Evolutionary conservation across 192 early-diverging fungal species (phyloP).

Genomic region (Gamsiella multidivaricata): DNA sequence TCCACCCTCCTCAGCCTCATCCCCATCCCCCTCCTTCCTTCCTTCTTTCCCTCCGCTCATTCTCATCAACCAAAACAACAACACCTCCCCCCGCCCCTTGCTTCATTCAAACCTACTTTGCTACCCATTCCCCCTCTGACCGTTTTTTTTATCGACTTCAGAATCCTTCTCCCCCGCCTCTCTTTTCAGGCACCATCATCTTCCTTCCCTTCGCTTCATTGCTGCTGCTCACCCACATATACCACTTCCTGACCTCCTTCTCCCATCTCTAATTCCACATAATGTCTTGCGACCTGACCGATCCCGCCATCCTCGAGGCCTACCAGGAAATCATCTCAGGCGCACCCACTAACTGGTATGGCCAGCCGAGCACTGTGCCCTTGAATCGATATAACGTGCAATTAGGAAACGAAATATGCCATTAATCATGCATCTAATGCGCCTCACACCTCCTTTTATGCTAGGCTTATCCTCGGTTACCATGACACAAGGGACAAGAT

Average conservation of each 20-base stretch:
- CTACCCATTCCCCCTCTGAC: background rate
- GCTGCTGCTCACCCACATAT: background rate
- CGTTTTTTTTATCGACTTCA: background rate
- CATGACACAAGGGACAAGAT: constrained; percentile 72
- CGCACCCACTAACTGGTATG: constrained; percentile 69
- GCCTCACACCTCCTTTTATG: too few relatives aligned
- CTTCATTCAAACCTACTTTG: background rate
- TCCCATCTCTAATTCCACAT: constrained; percentile 9
- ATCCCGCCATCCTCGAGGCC: constrained; percentile 65
- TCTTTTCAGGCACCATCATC: constrained; percentile 12
- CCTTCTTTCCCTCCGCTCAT: too few relatives aligned
- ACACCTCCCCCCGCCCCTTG: background rate
- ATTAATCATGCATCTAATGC: too few relatives aligned
- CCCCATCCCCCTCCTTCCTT: background rate
- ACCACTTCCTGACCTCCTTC: background rate
- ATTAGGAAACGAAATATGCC: too few relatives aligned
- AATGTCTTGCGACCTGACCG: constrained; percentile 75
- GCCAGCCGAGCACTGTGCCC: background rate
- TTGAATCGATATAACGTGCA: too few relatives aligned
- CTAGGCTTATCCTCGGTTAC: constrained; percentile 73
- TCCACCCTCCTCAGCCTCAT: background rate
- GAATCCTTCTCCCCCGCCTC: too few relatives aligned
- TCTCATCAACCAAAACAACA: background rate
- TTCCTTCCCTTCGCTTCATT: background rate
- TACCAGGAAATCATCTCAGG: constrained; percentile 68